A percentile compares a stretch with the other conserved stretches of the same genome.
Evolutionary conservation across 225 moss, liverwort and hornwort genomes (phyloP).

Genomic region (Thuidium tamariscinum): DNA sequence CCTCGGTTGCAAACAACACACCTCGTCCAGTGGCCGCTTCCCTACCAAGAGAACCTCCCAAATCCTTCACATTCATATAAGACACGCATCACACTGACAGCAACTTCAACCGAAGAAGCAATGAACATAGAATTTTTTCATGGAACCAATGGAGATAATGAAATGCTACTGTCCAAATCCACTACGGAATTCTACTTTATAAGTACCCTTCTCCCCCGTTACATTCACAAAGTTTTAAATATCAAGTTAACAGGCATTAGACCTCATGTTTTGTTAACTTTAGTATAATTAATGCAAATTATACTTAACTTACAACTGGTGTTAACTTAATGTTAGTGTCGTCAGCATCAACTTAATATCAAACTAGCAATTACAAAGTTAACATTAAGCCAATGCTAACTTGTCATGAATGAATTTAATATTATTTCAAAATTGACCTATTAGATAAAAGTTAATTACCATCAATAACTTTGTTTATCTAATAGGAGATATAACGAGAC

Average conservation of each 20-base stretch:
- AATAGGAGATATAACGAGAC: neutral
- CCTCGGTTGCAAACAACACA: constrained; percentile 68
- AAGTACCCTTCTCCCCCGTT: neutral
- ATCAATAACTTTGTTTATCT: neutral
- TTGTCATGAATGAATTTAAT: neutral
- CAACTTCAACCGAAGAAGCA: neutral
- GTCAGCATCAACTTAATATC: neutral
- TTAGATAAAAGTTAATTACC: neutral
- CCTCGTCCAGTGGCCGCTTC: constrained; percentile 97
- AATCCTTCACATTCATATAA: constrained; percentile 34
- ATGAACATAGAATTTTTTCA: neutral
- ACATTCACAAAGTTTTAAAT: neutral
- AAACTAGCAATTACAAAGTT: no score
- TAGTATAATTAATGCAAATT: no score
- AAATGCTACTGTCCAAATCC: neutral
- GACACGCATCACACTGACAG: neutral
- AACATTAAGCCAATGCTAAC: neutral
- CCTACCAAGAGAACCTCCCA: constrained; percentile 95
- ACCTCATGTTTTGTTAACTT: neutral
- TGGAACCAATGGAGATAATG: neutral
- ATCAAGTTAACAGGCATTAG: neutral
- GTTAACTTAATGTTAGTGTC: neutral
- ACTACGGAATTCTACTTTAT: neutral
- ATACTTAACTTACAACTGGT: no score
- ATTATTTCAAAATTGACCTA: neutral